Conservation (phyloP, 257 asterid genomes). For the Forsythia viridissima region DNA sequence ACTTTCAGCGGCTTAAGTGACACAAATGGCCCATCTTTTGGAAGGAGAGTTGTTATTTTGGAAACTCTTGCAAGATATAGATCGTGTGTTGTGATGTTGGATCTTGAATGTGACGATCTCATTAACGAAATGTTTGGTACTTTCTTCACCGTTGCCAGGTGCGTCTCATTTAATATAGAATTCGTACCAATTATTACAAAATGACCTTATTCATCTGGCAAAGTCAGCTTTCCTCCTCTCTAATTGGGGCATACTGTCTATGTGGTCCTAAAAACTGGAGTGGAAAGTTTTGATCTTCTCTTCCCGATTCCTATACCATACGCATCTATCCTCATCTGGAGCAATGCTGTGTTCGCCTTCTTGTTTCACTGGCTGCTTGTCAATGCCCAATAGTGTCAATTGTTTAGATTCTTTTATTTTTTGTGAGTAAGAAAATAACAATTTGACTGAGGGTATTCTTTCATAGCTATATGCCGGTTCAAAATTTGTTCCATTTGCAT, state of each 20-base stretch:
- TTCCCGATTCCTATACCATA: too few species aligned
- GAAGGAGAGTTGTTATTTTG: constrained; percentile 87
- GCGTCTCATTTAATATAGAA: constrained; percentile 18
- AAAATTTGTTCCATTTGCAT: too few species aligned
- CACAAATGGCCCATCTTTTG: constrained; percentile 71
- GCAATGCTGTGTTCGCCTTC: too few species aligned
- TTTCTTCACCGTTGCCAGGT: constrained; percentile 86
- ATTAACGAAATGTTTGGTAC: constrained; percentile 77
- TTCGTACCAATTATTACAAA: background rate
- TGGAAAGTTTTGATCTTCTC: too few species aligned
- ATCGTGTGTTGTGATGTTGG: constrained; percentile 97
- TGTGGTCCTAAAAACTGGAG: too few species aligned
- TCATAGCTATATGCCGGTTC: background rate
- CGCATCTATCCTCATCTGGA: too few species aligned
- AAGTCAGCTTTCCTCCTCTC: background rate
- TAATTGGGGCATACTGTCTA: too few species aligned
- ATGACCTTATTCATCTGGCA: background rate
- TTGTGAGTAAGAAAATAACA: background rate
- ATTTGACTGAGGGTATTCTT: background rate
- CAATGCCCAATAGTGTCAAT: background rate
- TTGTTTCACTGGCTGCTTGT: background rate
- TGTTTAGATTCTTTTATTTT: background rate
- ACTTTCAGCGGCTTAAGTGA: constrained; percentile 89
- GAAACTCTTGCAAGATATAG: constrained; percentile 95
- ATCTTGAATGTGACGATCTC: constrained; percentile 96